Evolutionary conservation across 352 stramenopile genomes (phyloP), one percentile per base, ranked within the genome.

Genomic region (Blastocystis sp.): DNA sequence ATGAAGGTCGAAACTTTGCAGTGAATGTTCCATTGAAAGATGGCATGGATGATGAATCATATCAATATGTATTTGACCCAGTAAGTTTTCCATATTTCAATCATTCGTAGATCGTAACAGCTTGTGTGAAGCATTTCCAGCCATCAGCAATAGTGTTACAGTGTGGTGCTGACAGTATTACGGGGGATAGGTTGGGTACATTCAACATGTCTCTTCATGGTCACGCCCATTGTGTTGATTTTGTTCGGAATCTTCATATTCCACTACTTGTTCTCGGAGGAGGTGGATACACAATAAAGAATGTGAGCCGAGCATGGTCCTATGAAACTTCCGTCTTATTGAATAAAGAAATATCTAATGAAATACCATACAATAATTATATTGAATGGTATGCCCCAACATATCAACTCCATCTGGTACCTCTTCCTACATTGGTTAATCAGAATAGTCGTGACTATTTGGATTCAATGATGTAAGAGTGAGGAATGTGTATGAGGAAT

Each of bases 351-450:
- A 90, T 95, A 88, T 91, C 94, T 88, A 94, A 94, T 89, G 93
- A 96, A 1, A 97, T 99, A 89, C 96, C 96, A 1, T 98, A 97
- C 91, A 98, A 99, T 91, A 95, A 98, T 90, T 99, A 98, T 91
- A 98, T 97, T 90, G 95, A 98, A 90, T 98, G 98, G 91, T 99
- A 97, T 89, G 95, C 94, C 9, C 96, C 96, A 4, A 95, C 98
- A 88, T 98, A 98, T 91, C 93, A 94, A 29, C 91, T 99, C 43
- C 95, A 99, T 90, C 93, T 98, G 90, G 94, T 95, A 32, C 94
- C 97, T 29, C 96, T 92, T 89, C 98, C 98, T 90, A 51, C 65
- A 12, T 98, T 98, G 95, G 95, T 97, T 89, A 98, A 98, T 89
- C 91, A 98, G 59, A 98, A 98, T 91, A 97, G 94, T 56, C 90